A percentile compares a stretch with the other conserved stretches of the same genome.
Conservation (phyloP, 2,329 filamentous ascomycete genomes). For the Penicillium sp. region DNA sequence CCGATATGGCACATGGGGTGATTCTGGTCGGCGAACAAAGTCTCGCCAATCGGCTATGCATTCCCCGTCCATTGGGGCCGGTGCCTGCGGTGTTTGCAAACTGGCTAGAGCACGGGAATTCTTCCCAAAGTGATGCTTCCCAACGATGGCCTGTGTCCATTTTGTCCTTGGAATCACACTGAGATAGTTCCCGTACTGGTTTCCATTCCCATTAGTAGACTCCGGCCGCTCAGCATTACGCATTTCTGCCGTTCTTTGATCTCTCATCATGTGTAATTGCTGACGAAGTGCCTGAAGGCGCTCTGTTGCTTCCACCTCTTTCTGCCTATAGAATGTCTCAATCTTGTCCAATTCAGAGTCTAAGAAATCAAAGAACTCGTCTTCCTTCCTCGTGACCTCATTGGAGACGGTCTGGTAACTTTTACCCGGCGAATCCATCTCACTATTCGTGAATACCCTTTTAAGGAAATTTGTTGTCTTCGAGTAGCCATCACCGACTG, state of each 20-base stretch:
- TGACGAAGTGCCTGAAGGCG: slow-evolving; percentile 68
- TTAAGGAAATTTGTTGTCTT: slow-evolving; percentile 32
- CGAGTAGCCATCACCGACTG: slow-evolving; percentile 7
- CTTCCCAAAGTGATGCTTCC: slow-evolving; percentile 51
- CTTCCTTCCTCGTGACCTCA: slow-evolving; percentile 67
- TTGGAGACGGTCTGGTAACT: slow-evolving; percentile 54
- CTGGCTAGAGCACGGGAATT: slow-evolving; percentile 50
- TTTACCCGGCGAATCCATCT: slow-evolving; percentile 37
- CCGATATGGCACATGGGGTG: slow-evolving; percentile 71
- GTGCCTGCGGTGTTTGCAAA: slow-evolving; percentile 38
- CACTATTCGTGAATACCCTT: slow-evolving; percentile 36
- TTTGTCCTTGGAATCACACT: slow-evolving; percentile 21
- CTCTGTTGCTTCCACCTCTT: slow-evolving; percentile 78
- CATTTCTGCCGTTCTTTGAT: slow-evolving; percentile 70
- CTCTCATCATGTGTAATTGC: slow-evolving; percentile 90
- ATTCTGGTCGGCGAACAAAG: slow-evolving; percentile 45
- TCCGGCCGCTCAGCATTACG: slow-evolving; percentile 43
- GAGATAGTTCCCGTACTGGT: slow-evolving; percentile 22
- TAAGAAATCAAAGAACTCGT: slow-evolving; percentile 83
- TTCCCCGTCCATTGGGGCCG: slow-evolving; percentile 27
- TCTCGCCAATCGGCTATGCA: slow-evolving; percentile 40
- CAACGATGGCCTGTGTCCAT: slow-evolving; percentile 41
- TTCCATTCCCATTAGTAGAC: slow-evolving; percentile 20
- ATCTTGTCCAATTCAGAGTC: slow-evolving; percentile 86
- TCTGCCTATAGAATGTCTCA: slow-evolving; percentile 80